Evolutionary conservation across 495 filamentous ascomycete genomes (phyloP).

Genomic region (Xylaria venustula): DNA sequence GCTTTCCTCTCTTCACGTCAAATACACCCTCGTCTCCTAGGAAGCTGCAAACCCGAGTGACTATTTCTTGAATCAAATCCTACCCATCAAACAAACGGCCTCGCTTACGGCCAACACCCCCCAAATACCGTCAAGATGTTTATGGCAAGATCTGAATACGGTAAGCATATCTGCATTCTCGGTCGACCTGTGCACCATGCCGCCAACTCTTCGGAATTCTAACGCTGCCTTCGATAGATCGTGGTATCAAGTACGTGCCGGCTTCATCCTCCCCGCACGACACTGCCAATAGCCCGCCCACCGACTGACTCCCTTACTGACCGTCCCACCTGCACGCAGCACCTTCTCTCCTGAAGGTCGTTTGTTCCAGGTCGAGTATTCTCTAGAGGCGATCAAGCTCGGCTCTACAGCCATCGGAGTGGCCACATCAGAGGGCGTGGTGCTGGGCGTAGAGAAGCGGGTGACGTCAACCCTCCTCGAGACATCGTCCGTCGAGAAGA

Average conservation of each 20-base stretch:
- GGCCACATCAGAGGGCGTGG: slow-evolving; percentile 87
- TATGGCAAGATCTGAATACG: slow-evolving; percentile 99
- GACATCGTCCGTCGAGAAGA: slow-evolving; percentile 97
- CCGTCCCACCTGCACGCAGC: slow-evolving; percentile 48
- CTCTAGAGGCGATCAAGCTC: slow-evolving; percentile 99
- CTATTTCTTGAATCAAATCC: neutral
- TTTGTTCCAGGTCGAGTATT: slow-evolving; percentile 99
- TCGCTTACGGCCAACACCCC: slow-evolving; percentile 19
- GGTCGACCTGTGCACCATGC: neutral
- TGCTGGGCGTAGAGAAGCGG: slow-evolving; percentile 97
- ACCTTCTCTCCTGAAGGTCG: slow-evolving; percentile 99
- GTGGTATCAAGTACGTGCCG: slow-evolving; percentile 89
- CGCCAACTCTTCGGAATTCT: neutral
- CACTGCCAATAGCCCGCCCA: neutral
- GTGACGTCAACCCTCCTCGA: slow-evolving; percentile 96
- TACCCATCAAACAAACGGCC: slow-evolving; percentile 4
- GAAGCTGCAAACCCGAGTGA: neutral
- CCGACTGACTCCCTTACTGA: slow-evolving; percentile 10
- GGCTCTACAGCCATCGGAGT: slow-evolving; percentile 98
- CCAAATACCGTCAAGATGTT: slow-evolving; percentile 73
- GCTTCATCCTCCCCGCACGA: slow-evolving; percentile 3
- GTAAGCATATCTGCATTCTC: slow-evolving; percentile 44
- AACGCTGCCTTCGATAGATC: slow-evolving; percentile 59
- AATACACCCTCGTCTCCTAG: neutral
- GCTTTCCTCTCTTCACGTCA: neutral